These are phyloP conservation scores for Mucor irregularis DNA, from an alignment of 371 early-diverging fungal genomes.

Conservation along the genomic window DNA sequence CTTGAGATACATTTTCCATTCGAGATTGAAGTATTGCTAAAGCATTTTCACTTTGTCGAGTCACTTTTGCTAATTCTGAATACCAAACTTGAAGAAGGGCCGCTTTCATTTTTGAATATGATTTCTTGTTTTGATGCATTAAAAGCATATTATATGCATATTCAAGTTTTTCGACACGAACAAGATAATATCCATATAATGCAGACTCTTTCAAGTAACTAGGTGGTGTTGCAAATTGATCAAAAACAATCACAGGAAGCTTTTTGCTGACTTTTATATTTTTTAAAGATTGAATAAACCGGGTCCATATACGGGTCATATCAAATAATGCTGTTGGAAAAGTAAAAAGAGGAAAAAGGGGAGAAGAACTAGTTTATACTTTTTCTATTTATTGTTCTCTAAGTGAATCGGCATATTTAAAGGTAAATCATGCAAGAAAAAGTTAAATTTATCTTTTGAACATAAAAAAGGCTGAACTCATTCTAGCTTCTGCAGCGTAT, in stretches of 20 bases:
- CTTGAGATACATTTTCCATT: constrained; percentile 3
- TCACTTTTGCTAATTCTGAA: constrained; percentile 10
- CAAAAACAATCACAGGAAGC: constrained; percentile 3
- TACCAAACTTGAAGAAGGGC: constrained; percentile 16
- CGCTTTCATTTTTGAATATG: constrained; percentile 9
- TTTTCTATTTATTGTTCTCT: neutral
- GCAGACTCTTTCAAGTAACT: constrained; percentile 7
- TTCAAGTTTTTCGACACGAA: constrained; percentile 4
- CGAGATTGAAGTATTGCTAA: neutral
- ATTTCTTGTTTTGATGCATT: neutral
- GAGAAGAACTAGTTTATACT: neutral
- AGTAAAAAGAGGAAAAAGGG: neutral
- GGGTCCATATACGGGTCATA: constrained; percentile 19
- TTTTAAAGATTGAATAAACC: constrained; percentile 1
- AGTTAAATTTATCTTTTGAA: constrained; percentile 14
- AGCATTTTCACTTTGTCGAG: neutral
- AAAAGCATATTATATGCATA: constrained; percentile 3
- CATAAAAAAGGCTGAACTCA: constrained; percentile 21
- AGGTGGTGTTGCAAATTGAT: constrained; percentile 5
- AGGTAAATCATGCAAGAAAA: neutral
- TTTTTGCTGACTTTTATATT: constrained; percentile 1
- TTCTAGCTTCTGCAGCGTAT: constrained; percentile 19
- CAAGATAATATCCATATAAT: constrained; percentile 7
- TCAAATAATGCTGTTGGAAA: neutral
- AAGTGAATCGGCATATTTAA: constrained; percentile 6